phyloP scores from a whole-genome alignment of 192 early-diverging fungal genomes.

The Mortierella alpina region DNA sequence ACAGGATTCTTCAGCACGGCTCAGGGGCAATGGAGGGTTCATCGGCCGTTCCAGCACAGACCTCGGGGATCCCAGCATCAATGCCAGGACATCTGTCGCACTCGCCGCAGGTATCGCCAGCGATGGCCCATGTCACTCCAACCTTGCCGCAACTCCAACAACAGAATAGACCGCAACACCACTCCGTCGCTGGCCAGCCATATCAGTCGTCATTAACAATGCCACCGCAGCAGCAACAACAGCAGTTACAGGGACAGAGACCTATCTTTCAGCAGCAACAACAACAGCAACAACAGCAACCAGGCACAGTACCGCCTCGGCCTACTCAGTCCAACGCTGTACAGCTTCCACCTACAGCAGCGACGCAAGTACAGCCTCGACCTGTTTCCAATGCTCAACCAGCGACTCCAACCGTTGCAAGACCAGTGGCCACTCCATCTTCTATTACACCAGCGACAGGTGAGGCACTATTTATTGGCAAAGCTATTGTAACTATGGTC shows the following conservation, averaged over 20 bases:
- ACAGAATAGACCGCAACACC: conserved; percentile 8
- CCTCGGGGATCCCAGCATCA: background rate
- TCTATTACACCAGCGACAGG: conserved; percentile 14
- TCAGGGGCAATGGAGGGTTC: background rate
- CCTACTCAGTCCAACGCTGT: conserved; percentile 11
- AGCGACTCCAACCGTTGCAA: conserved; percentile 7
- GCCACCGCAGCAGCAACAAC: conserved; percentile 9
- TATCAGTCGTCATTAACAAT: background rate
- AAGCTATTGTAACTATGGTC: too few species aligned
- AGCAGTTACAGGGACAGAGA: conserved; percentile 2
- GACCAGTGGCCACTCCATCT: background rate
- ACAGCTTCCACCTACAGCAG: conserved; percentile 9
- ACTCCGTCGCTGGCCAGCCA: background rate
- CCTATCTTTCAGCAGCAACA: conserved; percentile 21
- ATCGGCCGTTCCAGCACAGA: conserved; percentile 5
- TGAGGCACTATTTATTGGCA: background rate
- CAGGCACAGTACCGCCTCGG: conserved; percentile 10
- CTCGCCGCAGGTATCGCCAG: conserved; percentile 12
- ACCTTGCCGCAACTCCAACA: conserved; percentile 9
- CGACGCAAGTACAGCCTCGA: conserved; percentile 1
- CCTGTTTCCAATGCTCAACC: conserved; percentile 19
- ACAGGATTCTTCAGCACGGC: conserved; percentile 7
- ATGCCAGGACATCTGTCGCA: conserved; percentile 7
- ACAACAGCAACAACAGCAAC: conserved; percentile 16
- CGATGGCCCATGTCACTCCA: conserved; percentile 5